A percentile compares a stretch with the other conserved stretches of the same genome.
phyloP scores from a whole-genome alignment of 2,329 filamentous ascomycete genomes.

The Sporothrix dimorphospora region DNA sequence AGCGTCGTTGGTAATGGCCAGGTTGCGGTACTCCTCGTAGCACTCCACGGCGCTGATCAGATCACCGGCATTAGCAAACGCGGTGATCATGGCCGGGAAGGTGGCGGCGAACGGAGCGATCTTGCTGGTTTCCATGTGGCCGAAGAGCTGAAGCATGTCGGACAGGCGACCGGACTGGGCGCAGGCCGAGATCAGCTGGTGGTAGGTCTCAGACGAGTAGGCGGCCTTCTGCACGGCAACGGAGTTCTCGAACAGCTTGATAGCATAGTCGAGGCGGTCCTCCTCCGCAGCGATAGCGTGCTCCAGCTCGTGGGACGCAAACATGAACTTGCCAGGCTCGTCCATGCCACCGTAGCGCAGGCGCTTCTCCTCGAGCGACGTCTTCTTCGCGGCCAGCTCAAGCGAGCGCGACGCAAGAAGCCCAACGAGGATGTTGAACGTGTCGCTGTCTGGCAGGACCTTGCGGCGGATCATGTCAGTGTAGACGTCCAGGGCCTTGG shows the following conservation, averaged over 20 bases:
- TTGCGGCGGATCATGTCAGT: constrained; percentile 91
- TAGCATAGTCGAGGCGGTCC: constrained; percentile 79
- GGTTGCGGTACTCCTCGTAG: constrained; percentile 89
- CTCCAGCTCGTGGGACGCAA: constrained; percentile 85
- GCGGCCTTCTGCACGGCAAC: constrained; percentile 62
- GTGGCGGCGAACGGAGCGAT: constrained; percentile 77
- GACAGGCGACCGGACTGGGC: constrained; percentile 78
- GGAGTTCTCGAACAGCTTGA: constrained; percentile 83
- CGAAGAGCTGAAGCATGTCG: constrained; percentile 88
- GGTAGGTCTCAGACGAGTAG: constrained; percentile 83
- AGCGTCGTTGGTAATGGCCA: constrained; percentile 82
- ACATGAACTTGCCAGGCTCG: constrained; percentile 81
- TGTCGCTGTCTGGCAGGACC: constrained; percentile 78
- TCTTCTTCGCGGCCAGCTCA: constrained; percentile 74
- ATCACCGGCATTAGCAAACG: constrained; percentile 81
- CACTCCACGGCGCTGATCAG: constrained; percentile 87
- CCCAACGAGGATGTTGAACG: constrained; percentile 85
- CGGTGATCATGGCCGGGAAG: constrained; percentile 93
- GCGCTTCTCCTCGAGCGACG: constrained; percentile 78
- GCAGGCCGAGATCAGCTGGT: constrained; percentile 82
- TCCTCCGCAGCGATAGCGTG: constrained; percentile 85
- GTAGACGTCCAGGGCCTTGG: constrained; percentile 92
- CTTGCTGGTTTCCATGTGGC: constrained; percentile 83
- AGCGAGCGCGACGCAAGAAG: constrained; percentile 80
- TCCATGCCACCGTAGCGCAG: constrained; percentile 83